Conservation (phyloP, 805 yeast genomes). For the Candida hungchunana region DNA sequence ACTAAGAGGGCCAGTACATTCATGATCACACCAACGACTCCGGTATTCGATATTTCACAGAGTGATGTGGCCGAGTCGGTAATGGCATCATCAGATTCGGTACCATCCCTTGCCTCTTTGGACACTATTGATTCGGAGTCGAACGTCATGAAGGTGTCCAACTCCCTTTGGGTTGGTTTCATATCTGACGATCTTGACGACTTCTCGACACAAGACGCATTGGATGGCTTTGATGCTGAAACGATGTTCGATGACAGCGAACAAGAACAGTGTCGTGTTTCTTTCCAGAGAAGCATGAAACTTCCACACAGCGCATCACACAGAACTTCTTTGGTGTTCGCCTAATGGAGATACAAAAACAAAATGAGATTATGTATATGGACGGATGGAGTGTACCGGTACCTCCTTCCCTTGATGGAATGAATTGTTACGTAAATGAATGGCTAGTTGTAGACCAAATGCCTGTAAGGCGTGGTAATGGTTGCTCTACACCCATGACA, state of each 20-base stretch:
- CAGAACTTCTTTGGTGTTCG: conserved; percentile 23
- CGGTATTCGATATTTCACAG: conserved; percentile 1
- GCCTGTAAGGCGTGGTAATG: no score
- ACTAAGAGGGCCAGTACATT: conserved; percentile 8
- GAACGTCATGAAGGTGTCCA: conserved; percentile 18
- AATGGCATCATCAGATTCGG: conserved; percentile 14
- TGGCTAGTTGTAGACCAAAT: no score
- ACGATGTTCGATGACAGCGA: conserved; percentile 13
- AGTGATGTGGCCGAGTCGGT: not conserved
- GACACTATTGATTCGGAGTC: conserved; percentile 14
- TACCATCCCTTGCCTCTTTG: conserved; percentile 18
- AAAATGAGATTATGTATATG: no score
- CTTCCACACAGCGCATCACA: conserved; percentile 2
- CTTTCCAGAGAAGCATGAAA: not conserved
- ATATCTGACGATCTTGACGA: conserved; percentile 6
- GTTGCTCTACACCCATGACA: no score
- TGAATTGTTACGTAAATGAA: no score
- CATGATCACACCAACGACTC: conserved; percentile 4
- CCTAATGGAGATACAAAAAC: conserved; percentile 4
- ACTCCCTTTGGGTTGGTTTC: conserved; percentile 25
- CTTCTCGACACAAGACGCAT: conserved; percentile 5
- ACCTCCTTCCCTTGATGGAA: no score
- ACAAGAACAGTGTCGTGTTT: no score
- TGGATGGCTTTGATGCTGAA: conserved; percentile 15
- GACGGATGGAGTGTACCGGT: no score